phyloP scores from a whole-genome alignment of 768 basidiomycete species.

The Hydnum rufescens region DNA sequence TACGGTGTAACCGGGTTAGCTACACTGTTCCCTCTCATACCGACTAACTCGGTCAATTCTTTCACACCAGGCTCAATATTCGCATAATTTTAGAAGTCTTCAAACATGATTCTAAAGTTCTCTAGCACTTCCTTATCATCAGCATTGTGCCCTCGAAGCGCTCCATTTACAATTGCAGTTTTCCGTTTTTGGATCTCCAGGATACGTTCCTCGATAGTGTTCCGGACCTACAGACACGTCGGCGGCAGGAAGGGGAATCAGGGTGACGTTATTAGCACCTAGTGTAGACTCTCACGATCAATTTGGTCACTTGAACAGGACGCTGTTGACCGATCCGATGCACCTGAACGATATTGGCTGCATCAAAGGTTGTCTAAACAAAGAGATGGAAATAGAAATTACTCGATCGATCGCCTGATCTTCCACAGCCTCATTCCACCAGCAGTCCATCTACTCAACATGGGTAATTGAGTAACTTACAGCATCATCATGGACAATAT shows the following conservation, averaged over 20 bases:
- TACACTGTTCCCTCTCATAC: too few relatives aligned
- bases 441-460: conserved; percentile 59
- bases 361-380: neutral
- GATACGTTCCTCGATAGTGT: conserved; percentile 66
- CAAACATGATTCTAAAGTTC: conserved; percentile 68
- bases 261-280: too few relatives aligned
- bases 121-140: conserved; percentile 38
- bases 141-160: conserved; percentile 36
- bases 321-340: conserved; percentile 72
- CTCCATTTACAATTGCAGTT: conserved; percentile 70
- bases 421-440: conserved; percentile 78
- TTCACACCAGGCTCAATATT: too few relatives aligned
- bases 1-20: too few relatives aligned
- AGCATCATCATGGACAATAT: conserved; percentile 9
- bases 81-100: too few relatives aligned
- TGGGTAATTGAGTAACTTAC: neutral
- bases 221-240: conserved; percentile 42
- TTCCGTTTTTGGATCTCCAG: conserved; percentile 70
- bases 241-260: too few relatives aligned
- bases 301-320: conserved; percentile 67
- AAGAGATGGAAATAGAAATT: neutral
- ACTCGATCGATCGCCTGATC: conserved; percentile 74
- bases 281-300: conserved; percentile 38
- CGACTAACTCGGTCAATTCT: too few relatives aligned
- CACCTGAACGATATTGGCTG: conserved; percentile 14